Evolutionary conservation across 768 basidiomycete species (phyloP), one percentile per base, ranked within the genome.

Genomic region (Baorangia bicolor): DNA sequence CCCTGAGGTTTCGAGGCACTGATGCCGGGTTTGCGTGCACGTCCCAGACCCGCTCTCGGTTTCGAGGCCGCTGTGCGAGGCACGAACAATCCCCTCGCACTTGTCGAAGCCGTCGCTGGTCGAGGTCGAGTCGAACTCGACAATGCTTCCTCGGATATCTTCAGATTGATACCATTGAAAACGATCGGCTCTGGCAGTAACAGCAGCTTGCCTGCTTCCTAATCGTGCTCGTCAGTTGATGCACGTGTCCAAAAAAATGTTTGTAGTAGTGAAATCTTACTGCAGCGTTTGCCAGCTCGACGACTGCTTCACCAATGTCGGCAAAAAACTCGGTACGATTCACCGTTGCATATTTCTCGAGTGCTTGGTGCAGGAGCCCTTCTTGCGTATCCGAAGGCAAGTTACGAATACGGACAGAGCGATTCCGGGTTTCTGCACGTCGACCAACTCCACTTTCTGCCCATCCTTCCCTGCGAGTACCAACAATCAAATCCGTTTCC

Each of bases 201-300:
- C 8, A 97, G 70, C 5, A 96, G 72, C 60, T 86, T 86, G 33
- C 92, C 92, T 4, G 86, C 91, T 71, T 95, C 94, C 94, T 96
- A 60, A 18, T 63, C 23, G 12, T 51, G 10, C 40, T 14, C 31
- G 31, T 46, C 28, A 52, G 44, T 39, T 23, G 10, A 39, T 48
- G 27, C 31, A 31, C 30, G 16, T n/a, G 13, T 21, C 31, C 23
- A 35, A 50, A 39, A 14, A 13, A 33, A 23, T 25, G 37, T 30
- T 4, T 2, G 16, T 47, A 49, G 39, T 5, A 7, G 13, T 9
- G 28, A 23, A 45, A 28, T 71, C 84, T 62, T 62, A 90, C 89
- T 45, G 87, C 86, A 38, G 81, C 75, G 59, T 74, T 88, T 52
- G 85, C 82, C 20, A 90, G 73, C 64, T 88, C 87, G 12, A 85